Conservation (phyloP, 2,329 filamentous ascomycete species). For the Cercospora sesami region DNA sequence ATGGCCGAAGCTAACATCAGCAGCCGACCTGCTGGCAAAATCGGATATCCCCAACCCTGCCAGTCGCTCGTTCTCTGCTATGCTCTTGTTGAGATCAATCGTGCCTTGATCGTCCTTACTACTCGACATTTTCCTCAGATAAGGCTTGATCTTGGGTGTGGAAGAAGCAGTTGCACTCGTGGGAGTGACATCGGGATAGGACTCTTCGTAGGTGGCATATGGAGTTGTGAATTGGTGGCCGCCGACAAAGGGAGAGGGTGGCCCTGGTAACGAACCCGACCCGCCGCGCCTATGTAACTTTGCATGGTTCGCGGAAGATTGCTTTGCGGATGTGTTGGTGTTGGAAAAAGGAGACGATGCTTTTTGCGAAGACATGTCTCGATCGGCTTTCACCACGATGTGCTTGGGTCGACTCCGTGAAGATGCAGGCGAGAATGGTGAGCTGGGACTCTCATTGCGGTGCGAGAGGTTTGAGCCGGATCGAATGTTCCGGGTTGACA, state of each 20-base stretch:
- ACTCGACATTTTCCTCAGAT: constrained; percentile 55
- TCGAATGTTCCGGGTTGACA: constrained; percentile 21
- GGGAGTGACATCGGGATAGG: constrained; percentile 13
- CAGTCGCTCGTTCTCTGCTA: constrained; percentile 55
- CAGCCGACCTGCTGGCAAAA: constrained; percentile 44
- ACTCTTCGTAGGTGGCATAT: constrained; percentile 37
- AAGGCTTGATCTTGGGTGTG: constrained; percentile 55
- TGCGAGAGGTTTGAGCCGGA: constrained; percentile 17
- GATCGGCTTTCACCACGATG: constrained; percentile 11
- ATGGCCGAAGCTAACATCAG: constrained; percentile 47
- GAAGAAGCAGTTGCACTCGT: constrained; percentile 24
- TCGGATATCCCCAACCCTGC: constrained; percentile 58
- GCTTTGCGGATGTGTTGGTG: constrained; percentile 10
- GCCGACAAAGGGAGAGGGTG: constrained; percentile 28
- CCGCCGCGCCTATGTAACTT: constrained; percentile 38
- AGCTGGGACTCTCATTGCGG: constrained; percentile 4
- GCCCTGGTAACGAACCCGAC: constrained; percentile 32
- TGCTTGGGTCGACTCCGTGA: not conserved
- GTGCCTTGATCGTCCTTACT: constrained; percentile 46
- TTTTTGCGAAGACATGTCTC: constrained; percentile 16
- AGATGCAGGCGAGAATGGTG: constrained; percentile 13
- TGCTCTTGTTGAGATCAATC: constrained; percentile 57
- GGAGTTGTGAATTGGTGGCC: constrained; percentile 34
- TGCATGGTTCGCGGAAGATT: constrained; percentile 24
- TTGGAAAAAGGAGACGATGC: constrained; percentile 14